Percentiles rank a stretch among this genome's conserved stretches.
Conservation (phyloP, 495 filamentous ascomycete species). For the Cetradonia linearis region DNA sequence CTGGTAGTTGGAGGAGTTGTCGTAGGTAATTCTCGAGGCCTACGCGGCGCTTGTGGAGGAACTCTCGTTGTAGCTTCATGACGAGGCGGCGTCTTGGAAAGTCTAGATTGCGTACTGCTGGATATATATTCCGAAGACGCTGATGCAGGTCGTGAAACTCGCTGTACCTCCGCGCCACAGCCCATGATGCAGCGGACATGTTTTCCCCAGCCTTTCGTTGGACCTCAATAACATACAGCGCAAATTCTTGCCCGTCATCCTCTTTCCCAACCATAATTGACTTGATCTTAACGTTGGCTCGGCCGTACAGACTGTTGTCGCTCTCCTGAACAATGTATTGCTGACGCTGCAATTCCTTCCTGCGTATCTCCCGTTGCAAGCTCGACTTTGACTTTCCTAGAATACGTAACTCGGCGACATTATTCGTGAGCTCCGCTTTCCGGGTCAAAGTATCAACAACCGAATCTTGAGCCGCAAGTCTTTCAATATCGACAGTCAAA, state of each 20-base stretch:
- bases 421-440: conserved; percentile 96
- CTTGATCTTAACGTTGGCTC: conserved; percentile 79
- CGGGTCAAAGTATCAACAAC: conserved; percentile 84
- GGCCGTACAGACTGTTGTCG: conserved; percentile 92
- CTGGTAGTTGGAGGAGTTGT: conserved; percentile 73
- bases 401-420: conserved; percentile 84
- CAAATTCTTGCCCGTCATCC: conserved; percentile 87
- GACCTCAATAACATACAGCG: conserved; percentile 87
- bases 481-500: conserved; percentile 80
- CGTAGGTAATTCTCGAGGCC: conserved; percentile 80
- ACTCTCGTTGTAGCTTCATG: conserved; percentile 92
- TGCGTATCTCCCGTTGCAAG: conserved; percentile 78
- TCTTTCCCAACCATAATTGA: conserved; percentile 85
- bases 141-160: conserved; percentile 96
- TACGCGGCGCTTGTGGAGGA: conserved; percentile 75
- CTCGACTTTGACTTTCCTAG: conserved; percentile 89
- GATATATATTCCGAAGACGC: conserved; percentile 70
- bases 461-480: conserved; percentile 74
- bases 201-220: conserved; percentile 79
- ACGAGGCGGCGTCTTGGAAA: conserved; percentile 87
- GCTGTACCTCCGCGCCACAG: conserved; percentile 75
- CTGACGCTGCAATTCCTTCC: conserved; percentile 92
- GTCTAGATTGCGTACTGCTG: conserved; percentile 76
- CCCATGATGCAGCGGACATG: conserved; percentile 77
- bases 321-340: conserved; percentile 97